A percentile compares a stretch with the other conserved stretches of the same genome.
Conservation (phyloP, 805 yeast species). For the Trichomonascus vanleenenianus region DNA sequence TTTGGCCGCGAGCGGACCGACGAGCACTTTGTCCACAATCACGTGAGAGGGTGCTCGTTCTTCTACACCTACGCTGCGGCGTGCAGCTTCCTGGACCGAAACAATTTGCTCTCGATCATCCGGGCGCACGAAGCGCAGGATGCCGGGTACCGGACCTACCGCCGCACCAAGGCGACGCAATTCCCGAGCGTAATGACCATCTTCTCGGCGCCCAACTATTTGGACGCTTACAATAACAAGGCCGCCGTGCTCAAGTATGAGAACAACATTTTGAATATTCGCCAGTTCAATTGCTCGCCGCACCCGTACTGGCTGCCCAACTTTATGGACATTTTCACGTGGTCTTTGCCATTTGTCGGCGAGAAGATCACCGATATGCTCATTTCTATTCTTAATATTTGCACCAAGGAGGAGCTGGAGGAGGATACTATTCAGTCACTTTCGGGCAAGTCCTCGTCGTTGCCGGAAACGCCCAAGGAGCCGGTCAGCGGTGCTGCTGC, state of each 20-base stretch:
- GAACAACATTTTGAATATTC: conserved; percentile 84
- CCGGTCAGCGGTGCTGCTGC: conserved; percentile 2
- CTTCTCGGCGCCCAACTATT: conserved; percentile 92
- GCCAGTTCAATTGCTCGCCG: conserved; percentile 87
- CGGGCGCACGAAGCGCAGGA: conserved; percentile 98
- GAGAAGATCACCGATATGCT: conserved; percentile 93
- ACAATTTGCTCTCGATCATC: conserved; percentile 73
- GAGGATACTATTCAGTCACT: conserved; percentile 35
- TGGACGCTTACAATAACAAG: conserved; percentile 87
- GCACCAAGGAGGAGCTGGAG: conserved; percentile 90
- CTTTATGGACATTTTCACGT: conserved; percentile 93
- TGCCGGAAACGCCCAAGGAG: background rate
- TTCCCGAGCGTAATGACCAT: conserved; percentile 87
- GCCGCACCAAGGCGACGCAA: conserved; percentile 71
- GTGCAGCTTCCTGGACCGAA: conserved; percentile 68
- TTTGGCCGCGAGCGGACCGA: conserved; percentile 54
- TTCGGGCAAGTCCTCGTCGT: background rate
- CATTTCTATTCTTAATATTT: conserved; percentile 80
- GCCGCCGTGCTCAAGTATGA: conserved; percentile 93
- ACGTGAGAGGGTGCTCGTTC: conserved; percentile 86
- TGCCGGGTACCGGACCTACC: conserved; percentile 93
- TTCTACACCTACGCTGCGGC: conserved; percentile 79
- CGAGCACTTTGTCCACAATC: conserved; percentile 50
- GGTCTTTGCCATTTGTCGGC: conserved; percentile 97
- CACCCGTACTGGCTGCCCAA: conserved; percentile 97